phyloP scores from a whole-genome alignment of 1,284 basidiomycete species.

The Sanghuangporus weigelae region DNA sequence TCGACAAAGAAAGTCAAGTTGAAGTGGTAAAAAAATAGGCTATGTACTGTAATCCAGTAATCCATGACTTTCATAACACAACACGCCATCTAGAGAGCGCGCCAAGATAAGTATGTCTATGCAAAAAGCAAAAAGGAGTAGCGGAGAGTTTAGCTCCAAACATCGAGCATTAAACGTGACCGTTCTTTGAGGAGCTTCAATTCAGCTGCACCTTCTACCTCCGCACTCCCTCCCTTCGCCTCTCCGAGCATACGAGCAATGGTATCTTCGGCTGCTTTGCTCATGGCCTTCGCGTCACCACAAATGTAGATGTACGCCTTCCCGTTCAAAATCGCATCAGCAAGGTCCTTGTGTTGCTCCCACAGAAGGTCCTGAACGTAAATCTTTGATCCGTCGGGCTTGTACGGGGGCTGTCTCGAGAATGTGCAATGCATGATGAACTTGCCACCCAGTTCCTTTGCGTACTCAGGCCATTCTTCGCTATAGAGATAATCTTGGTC shows the following conservation, averaged over 20 bases:
- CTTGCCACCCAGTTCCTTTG: constrained; percentile 83
- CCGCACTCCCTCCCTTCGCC: constrained; percentile 83
- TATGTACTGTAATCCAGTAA: background rate
- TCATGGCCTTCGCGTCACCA: constrained; percentile 97
- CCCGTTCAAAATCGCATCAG: constrained; percentile 85
- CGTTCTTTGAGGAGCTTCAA: constrained; percentile 92
- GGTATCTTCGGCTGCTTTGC: constrained; percentile 87
- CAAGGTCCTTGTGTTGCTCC: constrained; percentile 77
- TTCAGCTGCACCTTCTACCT: constrained; percentile 86
- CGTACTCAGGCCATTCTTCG: constrained; percentile 92
- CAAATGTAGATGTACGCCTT: constrained; percentile 96
- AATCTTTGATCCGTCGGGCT: constrained; percentile 90
- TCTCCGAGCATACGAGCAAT: constrained; percentile 86
- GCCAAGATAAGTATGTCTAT: background rate
- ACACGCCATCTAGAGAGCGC: background rate
- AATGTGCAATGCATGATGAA: constrained; percentile 87
- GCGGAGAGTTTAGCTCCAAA: constrained; percentile 59
- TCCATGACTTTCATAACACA: background rate
- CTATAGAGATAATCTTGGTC: constrained; percentile 90
- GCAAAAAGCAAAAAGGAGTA: background rate
- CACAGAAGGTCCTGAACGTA: constrained; percentile 97
- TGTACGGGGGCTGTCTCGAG: constrained; percentile 81
- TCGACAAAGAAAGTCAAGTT: background rate
- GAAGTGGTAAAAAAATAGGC: background rate
- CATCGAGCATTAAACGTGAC: constrained; percentile 75